Percentiles rank a stretch among this genome's conserved stretches.
phyloP scores from a whole-genome alignment of 768 basidiomycete genomes.

The Exsudoporus frostii region DNA sequence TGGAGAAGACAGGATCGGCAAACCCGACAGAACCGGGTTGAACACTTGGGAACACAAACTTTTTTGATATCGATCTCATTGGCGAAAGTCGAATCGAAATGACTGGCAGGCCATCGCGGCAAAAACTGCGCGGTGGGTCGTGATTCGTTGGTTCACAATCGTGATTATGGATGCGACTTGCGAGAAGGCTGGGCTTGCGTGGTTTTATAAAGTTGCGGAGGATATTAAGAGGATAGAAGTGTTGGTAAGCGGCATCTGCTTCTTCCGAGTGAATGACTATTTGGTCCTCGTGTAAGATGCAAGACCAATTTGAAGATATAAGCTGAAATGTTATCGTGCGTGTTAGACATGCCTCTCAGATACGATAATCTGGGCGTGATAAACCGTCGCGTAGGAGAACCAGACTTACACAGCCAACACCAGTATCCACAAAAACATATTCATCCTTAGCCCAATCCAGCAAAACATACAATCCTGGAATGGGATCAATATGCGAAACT shows the following conservation, averaged over 20 bases:
- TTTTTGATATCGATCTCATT: constrained; percentile 46
- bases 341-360: not conserved
- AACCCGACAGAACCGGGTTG: not conserved
- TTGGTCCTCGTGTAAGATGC: constrained; percentile 61
- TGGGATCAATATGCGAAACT: constrained; percentile 14
- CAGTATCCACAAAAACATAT: constrained; percentile 72
- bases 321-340: constrained; percentile 36
- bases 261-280: constrained; percentile 78
- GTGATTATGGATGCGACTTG: constrained; percentile 2
- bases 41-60: constrained; percentile 47
- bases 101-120: constrained; percentile 34
- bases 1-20: not conserved
- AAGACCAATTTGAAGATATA: constrained; percentile 73
- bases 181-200: constrained; percentile 22
- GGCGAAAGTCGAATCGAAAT: constrained; percentile 45
- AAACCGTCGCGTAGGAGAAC: not conserved
- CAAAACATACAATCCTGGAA: constrained; percentile 60
- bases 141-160: constrained; percentile 5
- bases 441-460: constrained; percentile 63
- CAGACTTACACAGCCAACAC: constrained; percentile 64
- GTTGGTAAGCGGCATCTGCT: constrained; percentile 58
- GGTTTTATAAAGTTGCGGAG: constrained; percentile 31
- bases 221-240: constrained; percentile 57
- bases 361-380: not conserved
- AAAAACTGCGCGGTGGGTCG: constrained; percentile 4